phyloP scores from a whole-genome alignment of 257 asterid species.

The Craterostigma plantagineum region DNA sequence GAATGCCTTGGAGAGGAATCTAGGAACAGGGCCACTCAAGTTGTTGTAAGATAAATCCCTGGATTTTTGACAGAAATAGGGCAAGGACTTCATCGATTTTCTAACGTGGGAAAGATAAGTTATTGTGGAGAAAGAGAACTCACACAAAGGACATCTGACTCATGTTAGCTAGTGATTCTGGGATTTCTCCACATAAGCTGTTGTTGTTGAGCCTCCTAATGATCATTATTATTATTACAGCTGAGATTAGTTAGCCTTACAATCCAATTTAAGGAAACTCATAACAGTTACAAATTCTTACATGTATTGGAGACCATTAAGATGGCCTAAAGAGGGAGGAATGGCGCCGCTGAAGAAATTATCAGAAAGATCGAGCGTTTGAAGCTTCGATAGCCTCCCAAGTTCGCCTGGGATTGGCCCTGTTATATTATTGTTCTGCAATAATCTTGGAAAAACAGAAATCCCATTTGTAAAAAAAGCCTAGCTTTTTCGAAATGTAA shows the following conservation, averaged over 20 bases:
- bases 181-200: conserved; percentile 64
- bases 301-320: conserved; percentile 65
- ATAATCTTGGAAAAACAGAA: conserved; percentile 28
- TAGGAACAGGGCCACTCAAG: conserved; percentile 80
- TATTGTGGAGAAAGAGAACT: conserved; percentile 15
- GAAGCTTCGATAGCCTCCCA: conserved; percentile 66
- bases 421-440: conserved; percentile 76
- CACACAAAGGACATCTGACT: conserved; percentile 74
- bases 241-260: too few species aligned
- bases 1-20: conserved; percentile 61
- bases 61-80: conserved; percentile 4
- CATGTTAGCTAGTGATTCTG: conserved; percentile 51
- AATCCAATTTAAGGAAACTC: too few species aligned
- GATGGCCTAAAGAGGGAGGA: conserved; percentile 47
- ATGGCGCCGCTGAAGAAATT: conserved; percentile 50
- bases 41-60: conserved; percentile 96
- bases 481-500: not conserved
- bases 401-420: conserved; percentile 63
- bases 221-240: not conserved
- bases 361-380: conserved; percentile 79
- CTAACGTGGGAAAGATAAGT: not conserved
- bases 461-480: conserved; percentile 1
- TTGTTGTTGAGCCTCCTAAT: conserved; percentile 86
- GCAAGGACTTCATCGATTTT: not conserved
- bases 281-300: conserved; percentile 12